Percentiles rank a stretch among this genome's conserved stretches.
These are phyloP conservation scores for Linnemannia schmuckeri DNA, from an alignment of 192 early-diverging fungal genomes.

Conservation along the genomic window DNA sequence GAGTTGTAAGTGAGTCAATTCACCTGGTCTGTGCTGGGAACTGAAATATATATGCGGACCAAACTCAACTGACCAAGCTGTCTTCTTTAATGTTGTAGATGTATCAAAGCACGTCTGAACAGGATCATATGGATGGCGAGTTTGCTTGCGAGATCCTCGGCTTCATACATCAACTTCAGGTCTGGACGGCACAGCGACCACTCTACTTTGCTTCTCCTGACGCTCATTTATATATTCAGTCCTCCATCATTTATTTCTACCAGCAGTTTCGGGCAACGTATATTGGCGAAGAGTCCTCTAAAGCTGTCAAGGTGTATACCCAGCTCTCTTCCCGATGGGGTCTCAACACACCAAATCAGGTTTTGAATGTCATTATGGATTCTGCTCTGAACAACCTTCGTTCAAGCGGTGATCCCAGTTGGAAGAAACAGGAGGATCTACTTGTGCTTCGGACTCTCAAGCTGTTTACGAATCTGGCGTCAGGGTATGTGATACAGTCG, in stretches of 20 bases:
- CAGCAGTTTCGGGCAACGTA: conserved; percentile 82
- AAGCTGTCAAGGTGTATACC: conserved; percentile 74
- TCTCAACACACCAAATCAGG: conserved; percentile 60
- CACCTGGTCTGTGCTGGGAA: background rate
- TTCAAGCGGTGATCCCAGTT: conserved; percentile 27
- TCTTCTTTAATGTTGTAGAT: conserved; percentile 44
- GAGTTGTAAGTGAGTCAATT: conserved; percentile 60
- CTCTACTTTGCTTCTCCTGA: conserved; percentile 50
- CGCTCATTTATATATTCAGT: conserved; percentile 51
- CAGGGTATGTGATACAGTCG: conserved; percentile 60
- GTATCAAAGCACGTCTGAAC: conserved; percentile 80
- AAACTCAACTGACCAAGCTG: background rate
- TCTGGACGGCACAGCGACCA: conserved; percentile 60
- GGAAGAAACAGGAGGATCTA: conserved; percentile 44
- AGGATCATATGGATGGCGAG: conserved; percentile 84
- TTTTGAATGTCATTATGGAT: conserved; percentile 44
- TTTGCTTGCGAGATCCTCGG: conserved; percentile 75
- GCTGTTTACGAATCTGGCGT: conserved; percentile 82
- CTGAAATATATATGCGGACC: background rate
- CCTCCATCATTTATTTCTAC: conserved; percentile 85
- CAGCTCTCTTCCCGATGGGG: conserved; percentile 76
- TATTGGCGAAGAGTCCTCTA: conserved; percentile 75
- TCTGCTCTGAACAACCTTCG: conserved; percentile 42
- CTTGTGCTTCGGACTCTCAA: conserved; percentile 69
- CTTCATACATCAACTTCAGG: conserved; percentile 78